These are phyloP conservation scores for Wickerhamiella allomyrinae DNA, from an alignment of 805 yeast species.

Conservation along the genomic window DNA sequence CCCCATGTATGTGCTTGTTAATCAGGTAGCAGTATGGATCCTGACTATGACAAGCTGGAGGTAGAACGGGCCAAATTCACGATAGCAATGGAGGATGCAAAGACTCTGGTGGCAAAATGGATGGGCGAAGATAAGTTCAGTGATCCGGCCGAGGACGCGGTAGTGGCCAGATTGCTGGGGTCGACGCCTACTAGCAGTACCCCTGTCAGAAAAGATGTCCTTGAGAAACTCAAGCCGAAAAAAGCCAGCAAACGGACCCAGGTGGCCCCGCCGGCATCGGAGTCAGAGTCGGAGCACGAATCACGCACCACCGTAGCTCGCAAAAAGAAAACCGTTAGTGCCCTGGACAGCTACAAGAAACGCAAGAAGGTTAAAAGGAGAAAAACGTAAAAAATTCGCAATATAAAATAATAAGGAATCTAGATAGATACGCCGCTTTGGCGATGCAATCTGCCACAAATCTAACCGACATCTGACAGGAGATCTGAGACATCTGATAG, in stretches of 20 bases:
- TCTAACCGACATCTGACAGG: no score
- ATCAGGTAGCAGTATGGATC: no score
- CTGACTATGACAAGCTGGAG: constrained; percentile 11
- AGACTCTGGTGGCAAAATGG: constrained; percentile 13
- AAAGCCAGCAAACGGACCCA: background rate
- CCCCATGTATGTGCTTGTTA: no score
- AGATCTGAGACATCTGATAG: no score
- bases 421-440: no score
- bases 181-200: background rate
- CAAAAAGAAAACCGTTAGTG: constrained; percentile 2
- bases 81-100: constrained; percentile 12
- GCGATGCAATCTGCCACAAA: no score
- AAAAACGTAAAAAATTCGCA: no score
- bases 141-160: constrained; percentile 5
- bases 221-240: background rate
- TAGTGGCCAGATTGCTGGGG: background rate
- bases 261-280: constrained; percentile 1
- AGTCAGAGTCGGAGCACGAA: constrained; percentile 8
- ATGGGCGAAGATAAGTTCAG: constrained; percentile 10
- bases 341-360: constrained; percentile 11
- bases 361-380: constrained; percentile 5
- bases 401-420: no score
- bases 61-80: constrained; percentile 14
- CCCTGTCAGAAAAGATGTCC: background rate
- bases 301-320: constrained; percentile 6